phyloP scores from a whole-genome alignment of 257 asterid genomes.

The Solanum pimpinellifolium region DNA sequence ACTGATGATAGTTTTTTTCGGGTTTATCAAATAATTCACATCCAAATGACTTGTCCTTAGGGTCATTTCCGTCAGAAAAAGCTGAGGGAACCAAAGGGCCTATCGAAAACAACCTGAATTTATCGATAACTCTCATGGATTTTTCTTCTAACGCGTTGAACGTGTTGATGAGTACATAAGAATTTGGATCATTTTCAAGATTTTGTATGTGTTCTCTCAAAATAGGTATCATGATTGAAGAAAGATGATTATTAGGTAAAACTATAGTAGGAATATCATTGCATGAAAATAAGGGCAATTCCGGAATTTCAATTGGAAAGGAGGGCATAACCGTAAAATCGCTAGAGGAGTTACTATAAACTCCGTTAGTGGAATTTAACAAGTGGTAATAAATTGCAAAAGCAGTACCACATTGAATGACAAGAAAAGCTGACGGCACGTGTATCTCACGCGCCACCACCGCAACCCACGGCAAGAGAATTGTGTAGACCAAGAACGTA shows the following conservation, averaged over 20 bases:
- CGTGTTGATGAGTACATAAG: neutral
- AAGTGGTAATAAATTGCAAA: neutral
- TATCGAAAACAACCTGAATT: neutral
- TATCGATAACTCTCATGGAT: neutral
- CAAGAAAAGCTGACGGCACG: neutral
- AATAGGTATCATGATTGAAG: neutral
- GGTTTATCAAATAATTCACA: slow-evolving; percentile 21
- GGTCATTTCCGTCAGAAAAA: slow-evolving; percentile 1
- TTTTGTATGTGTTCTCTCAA: neutral
- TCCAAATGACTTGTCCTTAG: slow-evolving; percentile 28
- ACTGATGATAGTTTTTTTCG: slow-evolving; percentile 17
- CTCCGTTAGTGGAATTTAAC: neutral
- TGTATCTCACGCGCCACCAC: neutral
- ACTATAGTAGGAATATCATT: neutral
- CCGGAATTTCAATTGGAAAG: neutral
- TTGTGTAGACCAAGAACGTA: neutral
- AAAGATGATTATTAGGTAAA: neutral
- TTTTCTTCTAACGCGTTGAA: neutral
- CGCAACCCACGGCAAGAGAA: neutral
- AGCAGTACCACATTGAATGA: neutral
- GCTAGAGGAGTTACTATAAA: neutral
- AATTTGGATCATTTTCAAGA: neutral
- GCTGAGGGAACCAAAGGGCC: neutral
- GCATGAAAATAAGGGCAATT: neutral
- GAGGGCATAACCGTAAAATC: neutral